phyloP scores from a whole-genome alignment of 257 asterid genomes.

The Verbena officinalis region DNA sequence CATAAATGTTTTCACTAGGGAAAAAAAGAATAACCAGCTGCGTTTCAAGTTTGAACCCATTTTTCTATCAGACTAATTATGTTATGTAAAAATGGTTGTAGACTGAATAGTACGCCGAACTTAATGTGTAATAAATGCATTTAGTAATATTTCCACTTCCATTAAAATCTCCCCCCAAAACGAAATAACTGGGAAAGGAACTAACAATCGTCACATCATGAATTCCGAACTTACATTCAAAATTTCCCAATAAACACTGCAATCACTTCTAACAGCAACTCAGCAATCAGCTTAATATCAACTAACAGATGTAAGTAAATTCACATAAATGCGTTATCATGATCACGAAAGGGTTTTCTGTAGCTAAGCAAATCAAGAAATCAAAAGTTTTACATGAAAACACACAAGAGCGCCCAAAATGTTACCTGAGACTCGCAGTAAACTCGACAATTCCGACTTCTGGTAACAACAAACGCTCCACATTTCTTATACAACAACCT shows the following conservation, averaged over 20 bases:
- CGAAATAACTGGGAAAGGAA: neutral
- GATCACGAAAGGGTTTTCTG: neutral
- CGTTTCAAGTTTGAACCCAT: neutral
- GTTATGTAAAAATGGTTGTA: slow-evolving; percentile 5
- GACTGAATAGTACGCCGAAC: neutral
- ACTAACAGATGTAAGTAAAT: neutral
- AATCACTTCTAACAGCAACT: slow-evolving; percentile 12
- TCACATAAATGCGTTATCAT: neutral
- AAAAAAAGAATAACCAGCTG: neutral
- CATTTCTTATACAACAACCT: slow-evolving; percentile 22
- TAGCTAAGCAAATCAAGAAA: neutral
- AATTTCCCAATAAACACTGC: neutral
- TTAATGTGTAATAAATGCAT: neutral
- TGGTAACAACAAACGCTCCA: slow-evolving; percentile 24
- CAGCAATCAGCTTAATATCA: slow-evolving; percentile 16
- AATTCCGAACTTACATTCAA: slow-evolving; percentile 2
- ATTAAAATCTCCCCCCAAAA: too few species aligned
- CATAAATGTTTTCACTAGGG: neutral
- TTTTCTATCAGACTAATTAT: neutral
- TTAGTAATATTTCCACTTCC: too few species aligned
- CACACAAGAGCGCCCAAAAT: neutral
- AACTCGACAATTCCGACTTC: slow-evolving; percentile 39
- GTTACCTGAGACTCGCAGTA: slow-evolving; percentile 56
- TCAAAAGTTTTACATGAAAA: neutral
- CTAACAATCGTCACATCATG: neutral